phyloP scores from a whole-genome alignment of 768 basidiomycete species.

The Chalciporus piperatus region DNA sequence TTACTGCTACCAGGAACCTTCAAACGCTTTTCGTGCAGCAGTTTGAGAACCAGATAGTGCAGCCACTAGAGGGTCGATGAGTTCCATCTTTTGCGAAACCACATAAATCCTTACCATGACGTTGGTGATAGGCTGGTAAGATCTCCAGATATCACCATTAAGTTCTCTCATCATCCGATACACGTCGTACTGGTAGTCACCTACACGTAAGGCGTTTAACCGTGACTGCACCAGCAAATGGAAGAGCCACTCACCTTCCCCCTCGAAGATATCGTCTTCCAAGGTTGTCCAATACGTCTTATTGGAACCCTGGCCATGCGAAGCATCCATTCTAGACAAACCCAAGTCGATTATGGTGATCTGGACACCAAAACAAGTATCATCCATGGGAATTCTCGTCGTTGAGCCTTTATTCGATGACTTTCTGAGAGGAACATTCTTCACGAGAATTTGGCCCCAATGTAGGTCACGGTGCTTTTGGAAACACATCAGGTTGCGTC shows the following conservation, averaged over 20 bases:
- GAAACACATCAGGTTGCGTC: neutral
- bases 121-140: constrained; percentile 80
- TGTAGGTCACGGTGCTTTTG: constrained; percentile 96
- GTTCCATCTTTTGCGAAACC: neutral
- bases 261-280: constrained; percentile 89
- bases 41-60: constrained; percentile 75
- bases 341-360: constrained; percentile 94
- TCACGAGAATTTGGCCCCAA: constrained; percentile 93
- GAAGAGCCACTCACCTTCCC: constrained; percentile 60
- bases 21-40: constrained; percentile 67
- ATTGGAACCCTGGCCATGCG: constrained; percentile 40
- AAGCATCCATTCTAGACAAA: constrained; percentile 77
- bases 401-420: constrained; percentile 32
- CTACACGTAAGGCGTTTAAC: constrained; percentile 36
- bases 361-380: constrained; percentile 59
- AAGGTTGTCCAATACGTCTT: constrained; percentile 73
- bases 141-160: constrained; percentile 65
- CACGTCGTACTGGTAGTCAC: constrained; percentile 92
- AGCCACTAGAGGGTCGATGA: constrained; percentile 70
- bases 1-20: constrained; percentile 49
- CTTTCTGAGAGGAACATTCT: constrained; percentile 41
- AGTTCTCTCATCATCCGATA: constrained; percentile 83
- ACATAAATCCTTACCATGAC: constrained; percentile 64
- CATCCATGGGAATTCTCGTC: constrained; percentile 58
- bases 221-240: neutral